Evolutionary conservation across 108 stramenopile genomes (phyloP).

Genomic region (Cyclotella atomus): DNA sequence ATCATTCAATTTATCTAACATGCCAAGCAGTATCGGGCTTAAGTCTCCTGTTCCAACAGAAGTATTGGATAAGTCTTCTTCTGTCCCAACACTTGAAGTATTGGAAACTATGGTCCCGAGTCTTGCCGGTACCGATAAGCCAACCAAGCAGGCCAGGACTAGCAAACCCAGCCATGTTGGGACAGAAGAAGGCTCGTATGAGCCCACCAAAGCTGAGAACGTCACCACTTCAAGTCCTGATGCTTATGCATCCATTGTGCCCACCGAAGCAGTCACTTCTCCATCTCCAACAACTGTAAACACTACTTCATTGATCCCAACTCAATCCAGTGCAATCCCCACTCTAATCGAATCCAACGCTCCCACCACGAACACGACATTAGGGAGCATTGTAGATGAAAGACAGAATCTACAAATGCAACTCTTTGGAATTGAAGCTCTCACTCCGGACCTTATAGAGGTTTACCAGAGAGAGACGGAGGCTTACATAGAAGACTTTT

Average conservation of each 20-base stretch:
- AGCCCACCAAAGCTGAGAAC: not conserved
- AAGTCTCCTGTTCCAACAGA: not conserved
- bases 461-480: not conserved
- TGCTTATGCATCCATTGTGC: not conserved
- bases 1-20: not conserved
- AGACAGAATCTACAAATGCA: not conserved
- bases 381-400: not conserved
- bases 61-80: not conserved
- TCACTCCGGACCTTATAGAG: not conserved
- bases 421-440: not conserved
- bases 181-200: not conserved
- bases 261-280: not conserved
- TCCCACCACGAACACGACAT: not conserved
- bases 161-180: not conserved
- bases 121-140: no score
- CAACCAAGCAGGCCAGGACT: no score
- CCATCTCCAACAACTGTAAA: not conserved
- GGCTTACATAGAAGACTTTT: constrained; percentile 14
- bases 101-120: no score
- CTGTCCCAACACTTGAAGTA: not conserved
- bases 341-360: not conserved
- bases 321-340: not conserved
- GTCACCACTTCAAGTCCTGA: constrained; percentile 4
- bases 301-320: not conserved
- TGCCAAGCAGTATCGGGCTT: not conserved